Percentiles rank a stretch among this genome's conserved stretches.
phyloP scores from a whole-genome alignment of 139 green algal genomes.

The Chlamydomonas sp. region DNA sequence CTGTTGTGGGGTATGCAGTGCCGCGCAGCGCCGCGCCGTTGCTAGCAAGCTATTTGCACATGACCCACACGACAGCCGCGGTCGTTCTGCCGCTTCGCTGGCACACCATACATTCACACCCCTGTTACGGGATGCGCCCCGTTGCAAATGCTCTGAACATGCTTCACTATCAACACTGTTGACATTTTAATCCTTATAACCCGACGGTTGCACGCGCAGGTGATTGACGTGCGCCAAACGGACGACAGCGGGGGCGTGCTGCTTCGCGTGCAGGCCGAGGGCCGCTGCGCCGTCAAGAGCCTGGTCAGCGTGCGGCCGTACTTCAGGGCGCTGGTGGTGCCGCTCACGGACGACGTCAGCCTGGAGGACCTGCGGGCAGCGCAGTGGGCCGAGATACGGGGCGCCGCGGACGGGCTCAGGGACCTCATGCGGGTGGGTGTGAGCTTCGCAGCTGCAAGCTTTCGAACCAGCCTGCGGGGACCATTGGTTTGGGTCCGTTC shows the following conservation, averaged over 20 bases:
- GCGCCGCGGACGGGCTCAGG: constrained; percentile 3
- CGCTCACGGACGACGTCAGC: constrained; percentile 21
- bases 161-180: too few relatives aligned
- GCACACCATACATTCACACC: background rate
- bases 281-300: constrained; percentile 14
- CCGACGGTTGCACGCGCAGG: background rate
- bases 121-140: background rate
- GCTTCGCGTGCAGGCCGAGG: constrained; percentile 33
- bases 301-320: constrained; percentile 8
- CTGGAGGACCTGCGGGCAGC: constrained; percentile 17
- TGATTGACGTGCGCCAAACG: constrained; percentile 35
- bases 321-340: constrained; percentile 30
- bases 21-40: too few relatives aligned
- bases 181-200: too few relatives aligned
- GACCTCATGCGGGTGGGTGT: constrained; percentile 7
- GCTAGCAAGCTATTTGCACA: too few relatives aligned
- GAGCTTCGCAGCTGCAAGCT: too few relatives aligned
- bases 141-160: too few relatives aligned
- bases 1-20: too few relatives aligned
- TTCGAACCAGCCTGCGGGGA: too few relatives aligned
- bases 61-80: too few relatives aligned
- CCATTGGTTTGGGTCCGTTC: too few relatives aligned
- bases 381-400: constrained; percentile 13
- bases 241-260: background rate
- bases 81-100: background rate